A percentile compares a stretch with the other conserved stretches of the same genome.
phyloP scores from a whole-genome alignment of 2,329 filamentous ascomycete species.

The Fusarium phyllophilum region DNA sequence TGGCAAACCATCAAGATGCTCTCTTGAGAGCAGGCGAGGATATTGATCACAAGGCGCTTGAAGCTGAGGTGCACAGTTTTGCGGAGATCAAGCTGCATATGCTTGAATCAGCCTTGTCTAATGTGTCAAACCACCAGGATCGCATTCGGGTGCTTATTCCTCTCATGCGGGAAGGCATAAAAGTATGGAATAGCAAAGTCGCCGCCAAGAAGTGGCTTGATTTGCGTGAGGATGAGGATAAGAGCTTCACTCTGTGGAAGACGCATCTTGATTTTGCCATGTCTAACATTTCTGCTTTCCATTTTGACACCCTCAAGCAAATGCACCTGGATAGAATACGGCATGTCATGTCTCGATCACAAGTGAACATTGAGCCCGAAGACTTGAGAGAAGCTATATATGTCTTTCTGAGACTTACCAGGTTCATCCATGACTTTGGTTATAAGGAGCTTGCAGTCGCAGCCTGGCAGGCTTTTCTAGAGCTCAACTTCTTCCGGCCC shows the following conservation, averaged over 20 bases:
- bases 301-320: conserved; percentile 71
- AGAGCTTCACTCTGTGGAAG: conserved; percentile 73
- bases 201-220: conserved; percentile 73
- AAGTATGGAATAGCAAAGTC: conserved; percentile 75
- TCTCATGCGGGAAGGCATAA: conserved; percentile 78
- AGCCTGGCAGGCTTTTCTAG: conserved; percentile 84
- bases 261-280: conserved; percentile 79
- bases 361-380: background rate
- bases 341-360: conserved; percentile 16
- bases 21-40: conserved; percentile 65
- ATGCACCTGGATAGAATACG: conserved; percentile 66
- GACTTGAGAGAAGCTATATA: conserved; percentile 62
- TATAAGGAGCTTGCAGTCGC: conserved; percentile 81
- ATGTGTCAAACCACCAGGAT: conserved; percentile 58
- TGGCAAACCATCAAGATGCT: conserved; percentile 81
- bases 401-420: conserved; percentile 77
- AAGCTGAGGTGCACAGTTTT: conserved; percentile 73
- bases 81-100: conserved; percentile 84
- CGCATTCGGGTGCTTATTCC: conserved; percentile 72
- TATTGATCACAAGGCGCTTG: conserved; percentile 57
- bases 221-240: conserved; percentile 41
- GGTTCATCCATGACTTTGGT: conserved; percentile 79
- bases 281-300: conserved; percentile 72
- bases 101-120: conserved; percentile 78
- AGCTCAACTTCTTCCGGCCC: conserved; percentile 74